These are phyloP conservation scores for Piloderma croceum DNA, from an alignment of 768 basidiomycete genomes.

Conservation along the genomic window DNA sequence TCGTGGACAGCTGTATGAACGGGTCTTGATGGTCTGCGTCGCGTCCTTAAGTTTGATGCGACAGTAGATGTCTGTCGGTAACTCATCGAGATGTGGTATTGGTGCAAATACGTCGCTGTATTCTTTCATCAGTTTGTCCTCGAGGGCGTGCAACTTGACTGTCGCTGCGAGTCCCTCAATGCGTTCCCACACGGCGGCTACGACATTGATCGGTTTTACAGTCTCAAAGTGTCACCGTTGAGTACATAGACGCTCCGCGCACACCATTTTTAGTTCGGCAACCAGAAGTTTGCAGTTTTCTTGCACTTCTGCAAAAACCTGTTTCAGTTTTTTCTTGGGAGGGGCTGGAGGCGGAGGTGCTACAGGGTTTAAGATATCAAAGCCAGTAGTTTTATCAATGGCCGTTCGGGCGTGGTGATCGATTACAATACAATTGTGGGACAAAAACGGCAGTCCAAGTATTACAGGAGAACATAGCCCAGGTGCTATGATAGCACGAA, in stretches of 20 bases:
- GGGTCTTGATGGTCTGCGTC: constrained; percentile 14
- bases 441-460: constrained; percentile 30
- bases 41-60: constrained; percentile 25
- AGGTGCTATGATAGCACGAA: constrained; percentile 18
- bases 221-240: background rate
- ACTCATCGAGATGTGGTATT: constrained; percentile 15
- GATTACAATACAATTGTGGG: constrained; percentile 28
- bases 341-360: background rate
- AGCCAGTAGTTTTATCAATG: constrained; percentile 3
- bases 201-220: background rate
- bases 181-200: background rate
- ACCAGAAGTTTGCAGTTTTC: background rate
- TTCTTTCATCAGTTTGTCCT: background rate
- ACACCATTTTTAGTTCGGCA: too few relatives aligned
- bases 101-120: constrained; percentile 20
- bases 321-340: background rate
- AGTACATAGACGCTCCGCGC: too few relatives aligned
- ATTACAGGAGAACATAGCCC: constrained; percentile 24
- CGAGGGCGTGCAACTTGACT: background rate
- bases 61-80: constrained; percentile 20
- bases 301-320: background rate
- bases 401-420: constrained; percentile 15
- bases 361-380: constrained; percentile 9
- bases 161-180: background rate
- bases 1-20: constrained; percentile 27